Evolutionary conservation across 1,284 basidiomycete species (phyloP), one percentile per base, ranked within the genome.

Genomic region (Moesziomyces aphidis): DNA sequence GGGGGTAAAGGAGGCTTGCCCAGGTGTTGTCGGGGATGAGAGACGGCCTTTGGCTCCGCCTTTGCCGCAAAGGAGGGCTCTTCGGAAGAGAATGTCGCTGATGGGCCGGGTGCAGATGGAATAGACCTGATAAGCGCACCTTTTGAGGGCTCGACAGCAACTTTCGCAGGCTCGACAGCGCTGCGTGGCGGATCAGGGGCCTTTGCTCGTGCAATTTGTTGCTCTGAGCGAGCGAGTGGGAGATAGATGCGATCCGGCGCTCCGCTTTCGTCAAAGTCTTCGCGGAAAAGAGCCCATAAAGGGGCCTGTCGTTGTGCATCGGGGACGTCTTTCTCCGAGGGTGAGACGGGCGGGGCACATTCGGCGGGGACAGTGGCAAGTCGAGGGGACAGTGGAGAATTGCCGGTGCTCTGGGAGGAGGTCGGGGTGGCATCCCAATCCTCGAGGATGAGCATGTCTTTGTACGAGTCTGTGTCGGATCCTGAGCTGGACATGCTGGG

Each of bases 401-500:
- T 21, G 15, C 36, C 36, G 23, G 26, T 57, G 36, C 22, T 31
- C 21, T 49, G 46, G 4, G 53, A 60, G 13, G 67, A 69, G n/a
- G 22, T 13, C 1, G 61, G 56, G 5, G 57, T 60, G 19, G 60
- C 61, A 13, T 17, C 24, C 8, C 42, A 42, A 6, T 45, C 10
- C 7, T 54, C 50, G 3, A 11, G 19, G 13, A 22, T 17, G 21
- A 42, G n/a, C 10, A 47, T 34, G 45, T 59, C 49, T 31, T 62
- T 42, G 19, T 55, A 62, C 0, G 48, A 50, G 26, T 61, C 61
- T 10, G 50, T 31, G 11, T 56, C 57, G 5, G 67, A 52, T 19
- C 55, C 55, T 5, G 48, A 51, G 22, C 42, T 53, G 47, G 55
- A 55, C 22, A 55, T 52, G 26, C 34, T 53, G 47, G 60, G 52